These are phyloP conservation scores for Leucocoprinus birnbaumii DNA, from an alignment of 768 basidiomycete species.

Conservation along the genomic window DNA sequence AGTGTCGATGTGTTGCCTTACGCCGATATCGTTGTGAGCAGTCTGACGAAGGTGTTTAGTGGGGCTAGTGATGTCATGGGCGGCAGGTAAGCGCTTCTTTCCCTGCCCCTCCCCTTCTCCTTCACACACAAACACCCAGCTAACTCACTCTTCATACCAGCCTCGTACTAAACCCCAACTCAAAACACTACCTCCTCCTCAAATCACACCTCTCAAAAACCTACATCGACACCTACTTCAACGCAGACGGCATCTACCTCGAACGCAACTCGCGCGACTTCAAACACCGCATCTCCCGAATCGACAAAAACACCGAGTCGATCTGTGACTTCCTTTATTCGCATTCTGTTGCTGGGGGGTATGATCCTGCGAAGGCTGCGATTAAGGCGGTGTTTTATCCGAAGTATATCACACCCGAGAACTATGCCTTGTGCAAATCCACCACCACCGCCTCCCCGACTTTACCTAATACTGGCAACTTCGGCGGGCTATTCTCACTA, in stretches of 20 bases:
- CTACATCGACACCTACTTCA: slow-evolving; percentile 87
- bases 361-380: slow-evolving; percentile 30
- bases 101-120: not conserved
- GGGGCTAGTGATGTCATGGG: slow-evolving; percentile 97
- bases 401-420: slow-evolving; percentile 66
- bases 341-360: slow-evolving; percentile 44
- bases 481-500: slow-evolving; percentile 85
- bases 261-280: slow-evolving; percentile 98
- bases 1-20: slow-evolving; percentile 89
- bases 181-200: slow-evolving; percentile 64
- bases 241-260: slow-evolving; percentile 94
- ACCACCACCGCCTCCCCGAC: slow-evolving; percentile 29
- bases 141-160: slow-evolving; percentile 34
- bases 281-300: slow-evolving; percentile 62
- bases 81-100: slow-evolving; percentile 68
- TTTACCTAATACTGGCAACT: slow-evolving; percentile 47
- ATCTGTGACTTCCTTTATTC: slow-evolving; percentile 77
- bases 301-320: slow-evolving; percentile 81
- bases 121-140: not conserved
- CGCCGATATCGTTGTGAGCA: slow-evolving; percentile 88
- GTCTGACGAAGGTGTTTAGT: slow-evolving; percentile 92
- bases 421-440: slow-evolving; percentile 68
- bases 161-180: slow-evolving; percentile 81
- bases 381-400: slow-evolving; percentile 91
- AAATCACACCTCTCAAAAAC: slow-evolving; percentile 51